These are phyloP conservation scores for Neonectria punicea DNA, from an alignment of 2,329 filamentous ascomycete species.

Conservation along the genomic window DNA sequence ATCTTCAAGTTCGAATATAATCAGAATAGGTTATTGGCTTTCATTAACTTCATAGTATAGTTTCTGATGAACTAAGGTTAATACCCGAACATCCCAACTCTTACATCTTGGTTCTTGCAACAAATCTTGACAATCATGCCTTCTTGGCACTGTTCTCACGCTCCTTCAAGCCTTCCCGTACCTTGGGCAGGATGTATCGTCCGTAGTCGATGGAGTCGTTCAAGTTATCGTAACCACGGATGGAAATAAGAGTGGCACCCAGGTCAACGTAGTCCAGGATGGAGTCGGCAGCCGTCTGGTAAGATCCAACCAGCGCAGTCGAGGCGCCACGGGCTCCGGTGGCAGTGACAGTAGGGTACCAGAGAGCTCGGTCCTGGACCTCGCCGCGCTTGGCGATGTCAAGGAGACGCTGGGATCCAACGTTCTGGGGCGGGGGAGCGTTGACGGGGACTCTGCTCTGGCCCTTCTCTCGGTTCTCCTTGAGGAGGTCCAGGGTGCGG, in stretches of 20 bases:
- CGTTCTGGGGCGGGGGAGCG: conserved; percentile 60
- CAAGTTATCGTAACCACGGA: conserved; percentile 70
- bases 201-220: conserved; percentile 70
- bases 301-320: conserved; percentile 67
- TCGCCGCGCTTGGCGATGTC: conserved; percentile 66
- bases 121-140: neutral
- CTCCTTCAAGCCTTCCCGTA: conserved; percentile 52
- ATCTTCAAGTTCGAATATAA: neutral
- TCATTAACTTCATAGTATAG: neutral
- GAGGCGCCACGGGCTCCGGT: conserved; percentile 69
- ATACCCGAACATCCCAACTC: neutral
- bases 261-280: conserved; percentile 68
- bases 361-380: conserved; percentile 69
- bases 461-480: conserved; percentile 52
- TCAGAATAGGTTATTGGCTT: neutral
- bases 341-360: conserved; percentile 71
- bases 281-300: conserved; percentile 62
- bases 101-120: neutral
- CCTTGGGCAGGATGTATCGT: conserved; percentile 62
- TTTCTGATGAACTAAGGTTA: too few species aligned
- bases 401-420: conserved; percentile 67
- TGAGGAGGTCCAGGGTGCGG: conserved; percentile 63
- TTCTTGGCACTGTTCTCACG: conserved; percentile 32
- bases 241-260: conserved; percentile 67
- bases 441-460: conserved; percentile 40